These are phyloP conservation scores for Geranomyces michiganensis DNA, from an alignment of 192 early-diverging fungal genomes.

Conservation along the genomic window DNA sequence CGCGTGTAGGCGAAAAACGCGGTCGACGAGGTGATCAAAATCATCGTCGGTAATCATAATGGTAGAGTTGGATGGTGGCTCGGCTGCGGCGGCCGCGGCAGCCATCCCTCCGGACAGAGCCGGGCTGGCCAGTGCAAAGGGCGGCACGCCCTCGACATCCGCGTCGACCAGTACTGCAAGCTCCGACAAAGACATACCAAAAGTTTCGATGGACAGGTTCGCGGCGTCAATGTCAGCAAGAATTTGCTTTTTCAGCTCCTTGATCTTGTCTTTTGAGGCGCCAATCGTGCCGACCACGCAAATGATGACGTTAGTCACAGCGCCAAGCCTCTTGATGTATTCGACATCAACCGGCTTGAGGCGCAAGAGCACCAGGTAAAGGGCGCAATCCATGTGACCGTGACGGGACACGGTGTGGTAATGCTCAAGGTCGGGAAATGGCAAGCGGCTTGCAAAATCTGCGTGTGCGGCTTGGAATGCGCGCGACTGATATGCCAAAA, in stretches of 20 bases:
- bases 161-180: neutral
- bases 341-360: conserved; percentile 71
- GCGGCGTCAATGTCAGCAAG: neutral
- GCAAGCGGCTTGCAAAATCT: conserved; percentile 25
- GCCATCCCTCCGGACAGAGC: neutral
- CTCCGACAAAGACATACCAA: conserved; percentile 1
- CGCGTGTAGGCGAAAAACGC: conserved; percentile 8
- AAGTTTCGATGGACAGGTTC: neutral
- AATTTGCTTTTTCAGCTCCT: neutral
- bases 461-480: conserved; percentile 38
- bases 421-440: conserved; percentile 11
- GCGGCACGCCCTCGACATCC: conserved; percentile 5
- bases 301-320: conserved; percentile 53
- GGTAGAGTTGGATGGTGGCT: neutral
- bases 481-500: conserved; percentile 33
- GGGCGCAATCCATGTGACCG: conserved; percentile 39
- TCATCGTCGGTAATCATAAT: conserved; percentile 37
- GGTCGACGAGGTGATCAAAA: conserved; percentile 40
- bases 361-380: conserved; percentile 52
- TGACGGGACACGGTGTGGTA: conserved; percentile 31
- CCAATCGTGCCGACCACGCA: conserved; percentile 44
- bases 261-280: neutral
- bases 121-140: conserved; percentile 5
- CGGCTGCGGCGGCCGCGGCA: neutral
- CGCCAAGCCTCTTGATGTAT: conserved; percentile 63